phyloP scores from a whole-genome alignment of 371 early-diverging fungal genomes.

The Capillidium heterosporum region DNA sequence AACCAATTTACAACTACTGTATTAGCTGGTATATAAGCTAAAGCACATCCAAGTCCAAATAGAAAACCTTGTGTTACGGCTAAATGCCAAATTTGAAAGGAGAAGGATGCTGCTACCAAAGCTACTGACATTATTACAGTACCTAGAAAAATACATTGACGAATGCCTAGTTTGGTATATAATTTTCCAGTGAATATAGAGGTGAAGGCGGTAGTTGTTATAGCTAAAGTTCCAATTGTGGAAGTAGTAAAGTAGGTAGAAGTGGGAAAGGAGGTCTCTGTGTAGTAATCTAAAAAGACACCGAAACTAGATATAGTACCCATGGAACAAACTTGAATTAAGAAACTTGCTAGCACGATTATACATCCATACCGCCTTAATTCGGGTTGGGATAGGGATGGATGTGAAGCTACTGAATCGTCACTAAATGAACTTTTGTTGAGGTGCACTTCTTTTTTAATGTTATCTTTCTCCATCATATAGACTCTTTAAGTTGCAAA shows the following conservation, averaged over 20 bases:
- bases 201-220: slow-evolving; percentile 16
- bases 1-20: slow-evolving; percentile 39
- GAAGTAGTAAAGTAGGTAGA: slow-evolving; percentile 18
- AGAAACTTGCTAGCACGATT: slow-evolving; percentile 27
- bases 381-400: too few species aligned
- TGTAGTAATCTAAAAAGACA: slow-evolving; percentile 22
- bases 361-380: slow-evolving; percentile 41
- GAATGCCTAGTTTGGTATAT: slow-evolving; percentile 18
- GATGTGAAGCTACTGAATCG: too few species aligned
- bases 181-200: slow-evolving; percentile 20
- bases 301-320: slow-evolving; percentile 27
- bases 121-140: slow-evolving; percentile 18
- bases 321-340: slow-evolving; percentile 28
- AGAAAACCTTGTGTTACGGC: slow-evolving; percentile 45
- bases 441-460: too few species aligned
- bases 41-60: slow-evolving; percentile 38
- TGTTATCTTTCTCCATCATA: too few species aligned
- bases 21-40: slow-evolving; percentile 29
- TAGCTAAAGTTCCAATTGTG: slow-evolving; percentile 23
- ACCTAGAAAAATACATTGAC: slow-evolving; percentile 16
- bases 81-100: slow-evolving; percentile 34
- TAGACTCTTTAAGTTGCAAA: too few species aligned
- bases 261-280: slow-evolving; percentile 12
- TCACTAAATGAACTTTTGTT: too few species aligned
- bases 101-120: slow-evolving; percentile 22